Conservation (phyloP, 2,329 filamentous ascomycete genomes). For the Domatiomyces globalis region DNA sequence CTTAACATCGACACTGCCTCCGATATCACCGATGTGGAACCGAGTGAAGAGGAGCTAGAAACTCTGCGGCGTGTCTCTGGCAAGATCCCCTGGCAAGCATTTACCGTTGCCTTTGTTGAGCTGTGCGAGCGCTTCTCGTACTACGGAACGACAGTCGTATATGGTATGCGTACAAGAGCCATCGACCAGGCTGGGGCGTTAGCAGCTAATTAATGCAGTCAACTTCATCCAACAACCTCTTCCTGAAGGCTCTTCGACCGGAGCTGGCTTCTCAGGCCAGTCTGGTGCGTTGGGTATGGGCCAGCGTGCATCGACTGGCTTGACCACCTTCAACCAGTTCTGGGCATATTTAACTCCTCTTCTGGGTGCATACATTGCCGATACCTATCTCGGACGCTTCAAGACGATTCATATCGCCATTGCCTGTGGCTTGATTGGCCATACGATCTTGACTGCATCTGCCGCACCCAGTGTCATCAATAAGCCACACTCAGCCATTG, state of each 20-base stretch:
- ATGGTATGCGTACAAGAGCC: neutral
- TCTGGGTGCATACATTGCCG: conserved; percentile 46
- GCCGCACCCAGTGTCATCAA: conserved; percentile 50
- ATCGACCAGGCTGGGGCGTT: conserved; percentile 21
- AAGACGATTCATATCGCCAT: conserved; percentile 55
- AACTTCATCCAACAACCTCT: conserved; percentile 44
- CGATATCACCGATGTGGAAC: conserved; percentile 8
- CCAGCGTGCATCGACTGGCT: conserved; percentile 39
- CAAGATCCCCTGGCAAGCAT: conserved; percentile 16
- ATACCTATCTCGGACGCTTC: conserved; percentile 56
- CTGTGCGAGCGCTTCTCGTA: conserved; percentile 19
- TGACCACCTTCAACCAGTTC: conserved; percentile 45
- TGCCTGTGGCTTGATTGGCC: conserved; percentile 49
- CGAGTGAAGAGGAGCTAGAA: conserved; percentile 11
- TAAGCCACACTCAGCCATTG: conserved; percentile 43
- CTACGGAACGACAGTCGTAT: conserved; percentile 17
- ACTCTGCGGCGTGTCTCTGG: conserved; percentile 15
- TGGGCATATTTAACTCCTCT: conserved; percentile 49
- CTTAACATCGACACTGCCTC: conserved; percentile 4
- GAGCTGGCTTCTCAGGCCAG: conserved; percentile 36
- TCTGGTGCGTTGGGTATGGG: conserved; percentile 47
- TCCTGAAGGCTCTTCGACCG: conserved; percentile 41
- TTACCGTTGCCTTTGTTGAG: conserved; percentile 16
- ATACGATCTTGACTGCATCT: conserved; percentile 51
- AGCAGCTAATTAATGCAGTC: neutral